phyloP scores from a whole-genome alignment of 768 basidiomycete genomes.

The Mycena chlorophos region DNA sequence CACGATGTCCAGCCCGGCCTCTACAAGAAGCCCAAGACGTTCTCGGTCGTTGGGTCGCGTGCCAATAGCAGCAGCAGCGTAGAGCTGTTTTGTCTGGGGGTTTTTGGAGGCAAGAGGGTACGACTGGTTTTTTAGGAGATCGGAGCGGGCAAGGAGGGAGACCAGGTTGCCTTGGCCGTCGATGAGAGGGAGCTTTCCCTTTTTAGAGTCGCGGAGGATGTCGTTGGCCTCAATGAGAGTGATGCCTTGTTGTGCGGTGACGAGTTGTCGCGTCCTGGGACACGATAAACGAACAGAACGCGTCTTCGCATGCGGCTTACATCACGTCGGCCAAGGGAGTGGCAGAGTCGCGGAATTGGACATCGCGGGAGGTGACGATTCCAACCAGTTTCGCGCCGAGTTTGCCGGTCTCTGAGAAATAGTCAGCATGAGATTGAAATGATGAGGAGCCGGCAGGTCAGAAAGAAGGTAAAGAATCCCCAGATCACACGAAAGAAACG shows the following conservation, averaged over 20 bases:
- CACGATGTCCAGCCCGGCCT: conserved; percentile 94
- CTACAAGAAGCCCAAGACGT: conserved; percentile 80
- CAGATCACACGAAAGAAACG: conserved; percentile 65
- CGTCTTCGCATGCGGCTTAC: background rate
- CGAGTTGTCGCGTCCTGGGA: conserved; percentile 69
- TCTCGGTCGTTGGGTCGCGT: conserved; percentile 88
- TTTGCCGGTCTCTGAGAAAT: conserved; percentile 70
- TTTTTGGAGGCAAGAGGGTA: conserved; percentile 94
- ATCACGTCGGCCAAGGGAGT: conserved; percentile 79
- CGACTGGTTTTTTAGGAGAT: conserved; percentile 95
- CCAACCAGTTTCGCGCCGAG: conserved; percentile 92
- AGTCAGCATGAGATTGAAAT: conserved; percentile 22
- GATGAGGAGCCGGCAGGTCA: conserved; percentile 17
- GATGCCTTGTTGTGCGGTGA: conserved; percentile 86
- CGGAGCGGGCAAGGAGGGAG: conserved; percentile 92
- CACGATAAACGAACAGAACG: background rate
- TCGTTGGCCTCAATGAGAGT: conserved; percentile 90
- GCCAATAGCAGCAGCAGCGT: conserved; percentile 93
- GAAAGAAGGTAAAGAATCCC: conserved; percentile 52
- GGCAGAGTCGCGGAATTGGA: conserved; percentile 80
- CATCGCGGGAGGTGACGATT: conserved; percentile 94
- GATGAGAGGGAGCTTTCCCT: conserved; percentile 93
- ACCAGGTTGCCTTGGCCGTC: conserved; percentile 65
- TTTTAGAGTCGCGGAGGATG: conserved; percentile 93
- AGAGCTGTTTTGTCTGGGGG: conserved; percentile 89